Percentiles rank a stretch among this genome's conserved stretches.
These are phyloP conservation scores for Amylocarpus encephaloides DNA, from an alignment of 2,329 filamentous ascomycete genomes.

Conservation along the genomic window DNA sequence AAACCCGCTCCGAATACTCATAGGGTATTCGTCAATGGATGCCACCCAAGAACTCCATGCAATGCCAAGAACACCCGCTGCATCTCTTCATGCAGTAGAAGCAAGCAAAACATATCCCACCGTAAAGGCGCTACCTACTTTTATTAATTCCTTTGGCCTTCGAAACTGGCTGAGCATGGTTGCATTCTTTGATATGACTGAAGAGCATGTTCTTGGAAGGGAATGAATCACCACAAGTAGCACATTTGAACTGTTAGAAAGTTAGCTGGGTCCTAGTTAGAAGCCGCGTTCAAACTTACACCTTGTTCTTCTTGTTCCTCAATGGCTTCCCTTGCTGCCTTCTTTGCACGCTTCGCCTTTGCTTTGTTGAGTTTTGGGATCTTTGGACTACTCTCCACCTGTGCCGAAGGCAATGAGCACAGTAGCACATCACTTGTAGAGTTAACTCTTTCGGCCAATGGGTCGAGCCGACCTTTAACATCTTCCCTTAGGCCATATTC, in stretches of 20 bases:
- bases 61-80: too few species aligned
- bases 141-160: conserved; percentile 24
- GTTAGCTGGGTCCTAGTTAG: background rate
- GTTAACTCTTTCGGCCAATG: conserved; percentile 13
- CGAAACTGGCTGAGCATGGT: conserved; percentile 45
- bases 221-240: conserved; percentile 50
- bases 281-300: conserved; percentile 14
- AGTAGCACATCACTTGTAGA: conserved; percentile 17
- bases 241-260: conserved; percentile 42
- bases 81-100: too few species aligned
- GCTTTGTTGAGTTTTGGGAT: conserved; percentile 41
- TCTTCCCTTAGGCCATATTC: conserved; percentile 30
- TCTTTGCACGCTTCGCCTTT: conserved; percentile 46
- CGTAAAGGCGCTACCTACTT: too few species aligned
- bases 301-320: conserved; percentile 14
- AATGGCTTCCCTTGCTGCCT: conserved; percentile 34
- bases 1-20: too few species aligned
- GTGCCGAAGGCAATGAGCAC: conserved; percentile 5
- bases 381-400: conserved; percentile 10
- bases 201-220: conserved; percentile 56
- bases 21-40: too few species aligned
- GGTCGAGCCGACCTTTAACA: conserved; percentile 23
- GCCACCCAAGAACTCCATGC: too few species aligned
- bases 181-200: conserved; percentile 50
- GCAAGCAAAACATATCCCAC: background rate